Evolutionary conservation across 768 basidiomycete species (phyloP).

Genomic region (Dacryopinax primogenitus): DNA sequence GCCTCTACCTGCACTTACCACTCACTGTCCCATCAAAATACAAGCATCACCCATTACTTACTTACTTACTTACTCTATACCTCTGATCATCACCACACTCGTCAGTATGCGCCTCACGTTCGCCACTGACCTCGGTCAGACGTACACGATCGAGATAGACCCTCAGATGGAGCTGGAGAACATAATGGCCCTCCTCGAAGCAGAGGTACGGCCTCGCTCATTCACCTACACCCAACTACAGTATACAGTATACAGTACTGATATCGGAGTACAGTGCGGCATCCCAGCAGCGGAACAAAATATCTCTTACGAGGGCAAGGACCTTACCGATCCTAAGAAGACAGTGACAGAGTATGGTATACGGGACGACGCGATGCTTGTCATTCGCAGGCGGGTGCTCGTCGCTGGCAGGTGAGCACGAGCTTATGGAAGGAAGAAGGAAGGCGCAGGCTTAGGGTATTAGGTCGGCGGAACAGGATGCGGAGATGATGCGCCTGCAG

Average conservation of each 20-base stretch:
- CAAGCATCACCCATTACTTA: not conserved
- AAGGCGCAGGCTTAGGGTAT: not conserved
- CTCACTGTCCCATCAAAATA: not conserved
- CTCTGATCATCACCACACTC: conserved; percentile 32
- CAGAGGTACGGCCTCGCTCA: conserved; percentile 52
- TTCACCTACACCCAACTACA: not conserved
- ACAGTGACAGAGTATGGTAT: conserved; percentile 60
- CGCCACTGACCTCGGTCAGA: conserved; percentile 28
- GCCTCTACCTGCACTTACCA: not conserved
- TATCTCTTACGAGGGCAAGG: conserved; percentile 52
- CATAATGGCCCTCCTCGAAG: conserved; percentile 86
- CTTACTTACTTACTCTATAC: conserved; percentile 45
- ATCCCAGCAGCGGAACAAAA: conserved; percentile 61
- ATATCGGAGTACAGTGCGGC: conserved; percentile 42
- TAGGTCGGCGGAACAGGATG: conserved; percentile 62
- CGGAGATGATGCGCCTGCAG: conserved; percentile 84
- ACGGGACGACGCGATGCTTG: conserved; percentile 48
- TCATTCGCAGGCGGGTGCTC: conserved; percentile 50
- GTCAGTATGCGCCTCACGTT: conserved; percentile 29
- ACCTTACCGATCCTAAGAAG: conserved; percentile 50
- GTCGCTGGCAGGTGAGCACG: conserved; percentile 33
- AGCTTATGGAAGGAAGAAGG: not conserved
- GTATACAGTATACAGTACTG: not conserved
- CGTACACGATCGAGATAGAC: conserved; percentile 61
- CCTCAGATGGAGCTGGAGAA: conserved; percentile 83